Evolutionary conservation across 352 stramenopile species (phyloP).

Genomic region (Saprolegnia parasitica): DNA sequence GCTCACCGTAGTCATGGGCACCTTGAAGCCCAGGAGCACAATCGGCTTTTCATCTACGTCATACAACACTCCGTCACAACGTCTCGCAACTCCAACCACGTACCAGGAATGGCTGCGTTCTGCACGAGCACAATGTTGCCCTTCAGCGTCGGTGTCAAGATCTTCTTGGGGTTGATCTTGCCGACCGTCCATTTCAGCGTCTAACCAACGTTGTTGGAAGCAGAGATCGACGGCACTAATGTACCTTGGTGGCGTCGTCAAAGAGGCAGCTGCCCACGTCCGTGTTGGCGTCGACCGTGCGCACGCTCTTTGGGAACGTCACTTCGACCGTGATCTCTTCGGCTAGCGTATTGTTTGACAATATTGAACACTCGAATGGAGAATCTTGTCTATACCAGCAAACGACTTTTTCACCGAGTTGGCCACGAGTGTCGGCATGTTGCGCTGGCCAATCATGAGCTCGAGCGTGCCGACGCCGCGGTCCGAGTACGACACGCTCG

Average conservation of each 20-base stretch:
- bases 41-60: slow-evolving; percentile 88
- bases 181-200: slow-evolving; percentile 93
- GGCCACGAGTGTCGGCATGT: slow-evolving; percentile 69
- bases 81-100: too few relatives aligned
- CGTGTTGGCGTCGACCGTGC: slow-evolving; percentile 92
- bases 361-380: not conserved
- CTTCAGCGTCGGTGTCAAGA: slow-evolving; percentile 77
- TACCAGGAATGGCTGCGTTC: slow-evolving; percentile 49
- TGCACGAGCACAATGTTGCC: slow-evolving; percentile 91
- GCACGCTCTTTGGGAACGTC: slow-evolving; percentile 94
- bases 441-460: slow-evolving; percentile 61
- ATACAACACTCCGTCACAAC: too few relatives aligned
- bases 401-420: slow-evolving; percentile 73
- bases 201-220: slow-evolving; percentile 29
- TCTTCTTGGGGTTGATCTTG: slow-evolving; percentile 89
- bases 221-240: too few relatives aligned
- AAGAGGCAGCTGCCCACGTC: slow-evolving; percentile 92
- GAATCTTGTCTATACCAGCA: slow-evolving; percentile 30
- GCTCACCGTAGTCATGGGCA: slow-evolving; percentile 93
- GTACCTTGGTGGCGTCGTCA: slow-evolving; percentile 86
- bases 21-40: slow-evolving; percentile 94
- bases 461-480: slow-evolving; percentile 60
- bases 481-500: slow-evolving; percentile 78
- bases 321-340: slow-evolving; percentile 94
- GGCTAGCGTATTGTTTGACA: slow-evolving; percentile 29